Evolutionary conservation across 1,139 yeast species (phyloP).

Genomic region (Geotrichum phurueaensis): DNA sequence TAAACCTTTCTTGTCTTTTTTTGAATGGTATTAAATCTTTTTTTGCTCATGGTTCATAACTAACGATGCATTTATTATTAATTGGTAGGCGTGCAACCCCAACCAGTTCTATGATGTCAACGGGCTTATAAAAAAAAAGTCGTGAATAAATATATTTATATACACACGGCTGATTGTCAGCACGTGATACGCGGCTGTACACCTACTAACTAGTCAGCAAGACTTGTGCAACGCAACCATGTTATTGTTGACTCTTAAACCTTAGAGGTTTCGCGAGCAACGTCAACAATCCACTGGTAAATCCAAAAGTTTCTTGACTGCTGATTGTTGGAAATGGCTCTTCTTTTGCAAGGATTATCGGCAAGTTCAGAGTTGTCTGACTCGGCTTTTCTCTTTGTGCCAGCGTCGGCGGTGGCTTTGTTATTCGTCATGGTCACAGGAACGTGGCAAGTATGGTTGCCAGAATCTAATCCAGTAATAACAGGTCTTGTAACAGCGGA

Average conservation of each 20-base stretch:
- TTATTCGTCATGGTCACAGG: neutral
- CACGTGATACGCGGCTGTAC: neutral
- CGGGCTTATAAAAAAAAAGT: neutral
- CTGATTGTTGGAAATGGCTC: neutral
- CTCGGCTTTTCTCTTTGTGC: neutral
- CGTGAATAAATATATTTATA: neutral
- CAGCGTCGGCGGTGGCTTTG: neutral
- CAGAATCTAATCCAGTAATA: neutral
- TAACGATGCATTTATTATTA: neutral
- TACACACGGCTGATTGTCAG: neutral
- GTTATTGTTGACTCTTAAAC: neutral
- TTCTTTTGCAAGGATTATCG: neutral
- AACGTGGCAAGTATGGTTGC: neutral
- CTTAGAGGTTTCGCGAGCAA: neutral
- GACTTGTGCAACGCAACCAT: neutral
- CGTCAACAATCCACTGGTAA: constrained; percentile 2
- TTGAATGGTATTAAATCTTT: too few relatives aligned
- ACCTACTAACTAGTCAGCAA: neutral
- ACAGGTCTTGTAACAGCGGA: neutral
- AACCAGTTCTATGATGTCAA: neutral
- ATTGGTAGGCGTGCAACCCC: neutral
- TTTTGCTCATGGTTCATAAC: too few relatives aligned
- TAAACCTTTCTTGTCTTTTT: too few relatives aligned
- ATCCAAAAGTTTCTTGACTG: neutral
- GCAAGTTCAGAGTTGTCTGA: neutral